Base-by-base conservation (phyloP, 2,329 filamentous ascomycete species). In the Clonostachys byssicola region DNA sequence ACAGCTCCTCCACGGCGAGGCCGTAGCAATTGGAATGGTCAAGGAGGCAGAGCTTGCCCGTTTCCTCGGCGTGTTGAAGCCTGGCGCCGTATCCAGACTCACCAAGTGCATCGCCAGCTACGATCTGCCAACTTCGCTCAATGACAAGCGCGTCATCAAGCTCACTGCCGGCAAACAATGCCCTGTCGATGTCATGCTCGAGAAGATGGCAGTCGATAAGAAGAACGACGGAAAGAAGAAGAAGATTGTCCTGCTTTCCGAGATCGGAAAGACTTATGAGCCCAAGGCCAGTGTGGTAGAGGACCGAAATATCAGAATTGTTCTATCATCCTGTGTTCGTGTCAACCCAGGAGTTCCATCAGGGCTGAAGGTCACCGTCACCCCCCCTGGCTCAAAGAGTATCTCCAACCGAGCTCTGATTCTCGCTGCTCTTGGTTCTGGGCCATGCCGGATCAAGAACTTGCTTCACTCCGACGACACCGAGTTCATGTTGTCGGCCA, bases 131-230 rank as follows among this genome's bases (percentile, higher is more conserved):
- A 94, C 87, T 5, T 91, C 90, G 1, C 67, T 96, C 9, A 78
- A 86, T 35, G 92, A 99, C 68, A 88, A 91, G 63, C 83, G 85
- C 33, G 85, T 99, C 40, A 79, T 86, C 40, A 89, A 86, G 59
- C 72, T 94, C 51, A 92, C 90, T 5, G 92, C 90, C 2, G 89
- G 88, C 46, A 96, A 95, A 68, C 77, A 82, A 54, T 99, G 94
- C 63, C 86, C 88, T 0, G 89, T 96, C 3, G 89, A 96, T 56
- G 80, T 88, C 35, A 70, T 99, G 45, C 77, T 99, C 48, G 79
- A 86, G 54, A 95, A 95, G 64, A 99, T 99, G 94, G 91, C 88
- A 1, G 87, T 99, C 9, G 94, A 99, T 70, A 99, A 99, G 79
- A 99, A 99, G 75, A 99, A 99, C 55, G 88, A 95, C 41, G 94